Evolutionary conservation across 2,329 filamentous ascomycete species (phyloP).

Genomic region (Pseudogymnoascus sp.): DNA sequence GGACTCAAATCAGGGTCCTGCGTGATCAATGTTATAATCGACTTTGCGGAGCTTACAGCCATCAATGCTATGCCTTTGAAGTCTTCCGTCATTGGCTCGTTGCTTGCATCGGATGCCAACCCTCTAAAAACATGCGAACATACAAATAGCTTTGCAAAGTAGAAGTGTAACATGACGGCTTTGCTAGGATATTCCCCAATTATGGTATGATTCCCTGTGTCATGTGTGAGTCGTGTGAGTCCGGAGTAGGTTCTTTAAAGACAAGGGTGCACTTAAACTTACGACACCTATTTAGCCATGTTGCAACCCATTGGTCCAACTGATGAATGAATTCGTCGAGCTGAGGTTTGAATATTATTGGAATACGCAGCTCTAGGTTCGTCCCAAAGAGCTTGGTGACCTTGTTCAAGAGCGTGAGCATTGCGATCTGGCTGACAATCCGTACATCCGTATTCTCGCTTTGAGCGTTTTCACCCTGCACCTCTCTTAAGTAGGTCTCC

Average conservation of each 20-base stretch:
- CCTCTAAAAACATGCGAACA: constrained; percentile 22
- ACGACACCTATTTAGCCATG: constrained; percentile 31
- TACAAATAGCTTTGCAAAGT: constrained; percentile 31
- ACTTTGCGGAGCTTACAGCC: constrained; percentile 15
- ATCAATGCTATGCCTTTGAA: constrained; percentile 4
- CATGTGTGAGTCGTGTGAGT: background rate
- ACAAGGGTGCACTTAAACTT: background rate
- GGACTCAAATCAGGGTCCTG: constrained; percentile 27
- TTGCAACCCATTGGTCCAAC: constrained; percentile 29
- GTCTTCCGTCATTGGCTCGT: constrained; percentile 9
- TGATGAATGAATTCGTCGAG: constrained; percentile 30
- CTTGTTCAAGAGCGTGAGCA: constrained; percentile 52
- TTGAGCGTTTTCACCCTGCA: constrained; percentile 37
- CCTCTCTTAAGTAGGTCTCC: constrained; percentile 44
- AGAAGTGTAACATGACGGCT: constrained; percentile 18
- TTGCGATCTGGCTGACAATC: constrained; percentile 49
- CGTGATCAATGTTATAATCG: constrained; percentile 25
- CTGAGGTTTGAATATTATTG: constrained; percentile 28
- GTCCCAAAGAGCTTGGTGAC: constrained; percentile 50
- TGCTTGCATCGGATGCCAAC: background rate
- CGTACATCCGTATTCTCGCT: constrained; percentile 40
- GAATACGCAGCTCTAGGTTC: constrained; percentile 42
- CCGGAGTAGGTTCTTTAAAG: background rate
- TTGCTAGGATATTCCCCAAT: constrained; percentile 13
- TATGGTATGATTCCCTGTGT: background rate